Percentiles rank a stretch among this genome's conserved stretches.
Evolutionary conservation across 768 basidiomycete species (phyloP).

Genomic region (Macrocybe gigantea): DNA sequence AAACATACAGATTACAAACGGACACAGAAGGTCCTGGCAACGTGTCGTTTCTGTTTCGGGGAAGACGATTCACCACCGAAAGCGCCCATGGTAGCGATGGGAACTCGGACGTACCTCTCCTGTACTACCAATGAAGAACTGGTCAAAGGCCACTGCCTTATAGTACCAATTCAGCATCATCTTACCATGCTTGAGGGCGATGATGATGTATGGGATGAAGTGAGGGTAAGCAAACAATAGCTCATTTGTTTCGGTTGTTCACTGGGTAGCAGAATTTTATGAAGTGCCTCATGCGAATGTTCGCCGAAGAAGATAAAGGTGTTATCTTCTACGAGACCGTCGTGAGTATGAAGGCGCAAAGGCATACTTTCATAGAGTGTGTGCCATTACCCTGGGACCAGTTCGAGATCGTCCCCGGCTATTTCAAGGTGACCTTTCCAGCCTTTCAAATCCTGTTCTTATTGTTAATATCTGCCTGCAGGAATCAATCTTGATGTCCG

Average conservation of each 20-base stretch:
- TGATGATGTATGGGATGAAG: constrained; percentile 98
- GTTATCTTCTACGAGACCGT: constrained; percentile 96
- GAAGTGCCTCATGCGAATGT: constrained; percentile 97
- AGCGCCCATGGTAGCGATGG: constrained; percentile 85
- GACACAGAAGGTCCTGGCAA: constrained; percentile 85
- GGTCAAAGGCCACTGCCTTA: constrained; percentile 88
- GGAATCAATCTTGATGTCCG: constrained; percentile 93
- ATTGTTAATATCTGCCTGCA: constrained; percentile 17
- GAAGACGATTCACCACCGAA: constrained; percentile 89
- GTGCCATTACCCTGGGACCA: constrained; percentile 87
- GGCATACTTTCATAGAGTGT: constrained; percentile 91
- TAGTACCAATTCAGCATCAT: constrained; percentile 94
- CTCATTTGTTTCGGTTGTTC: not conserved
- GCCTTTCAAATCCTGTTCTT: not conserved
- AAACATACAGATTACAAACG: constrained; percentile 78
- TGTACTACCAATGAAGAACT: constrained; percentile 86
- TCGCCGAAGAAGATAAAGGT: constrained; percentile 86
- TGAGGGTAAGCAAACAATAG: constrained; percentile 54
- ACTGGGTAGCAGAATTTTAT: constrained; percentile 49
- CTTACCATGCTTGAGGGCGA: constrained; percentile 88
- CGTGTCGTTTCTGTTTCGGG: constrained; percentile 86
- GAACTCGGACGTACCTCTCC: constrained; percentile 85
- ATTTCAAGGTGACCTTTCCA: constrained; percentile 70
- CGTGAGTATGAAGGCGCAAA: constrained; percentile 78
- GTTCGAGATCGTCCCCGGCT: constrained; percentile 84